Base-by-base conservation (phyloP, 306 rosid genomes). In the Malus sylvestris region DNA sequence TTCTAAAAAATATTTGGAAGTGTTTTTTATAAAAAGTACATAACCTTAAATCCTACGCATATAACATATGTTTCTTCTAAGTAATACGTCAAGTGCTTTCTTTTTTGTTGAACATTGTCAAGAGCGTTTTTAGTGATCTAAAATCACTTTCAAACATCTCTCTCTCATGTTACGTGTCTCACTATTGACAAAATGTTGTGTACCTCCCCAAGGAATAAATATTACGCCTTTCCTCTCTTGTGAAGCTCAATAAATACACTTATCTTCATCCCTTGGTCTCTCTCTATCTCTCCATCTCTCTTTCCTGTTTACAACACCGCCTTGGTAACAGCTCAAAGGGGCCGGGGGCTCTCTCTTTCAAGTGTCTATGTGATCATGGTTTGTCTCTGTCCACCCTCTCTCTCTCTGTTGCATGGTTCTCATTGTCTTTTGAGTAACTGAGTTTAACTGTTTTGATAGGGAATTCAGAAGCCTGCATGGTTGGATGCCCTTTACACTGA, bases 401-500 rank as follows among this genome's bases (percentile, higher is more conserved):
- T 30, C 42, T 40, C 40, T 44, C 62, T 61, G 35, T 20, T 22
- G 25, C 78, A 74, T 23, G 74, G 51, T 74, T 85, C 72, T 65
- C 58, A 2, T 35, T 25, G 13, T 51, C 58, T 74, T 78, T 74
- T 67, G 67, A 67, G 52, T 53, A 63, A 38, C 32, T 38, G 23
- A 65, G 78, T 33, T 62, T 61, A 7, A 30, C 29, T 67, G 4
- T 35, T 29, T 25, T 79, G 29, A 64, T 64, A 92, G 98, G 98
- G 94, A 82, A 86, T 86, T 76, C 82, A 88, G 74, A 92, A 89
- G 83, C 99, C 99, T 82, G 96, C 97, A 85, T 96, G 99, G 99
- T 89, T 96, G 89, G 98, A 96, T 78, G 98, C 99, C 60, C 96
- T 96, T 23, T 89, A 88, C 44, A 81, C 73, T 7, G 75, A 96